These are phyloP conservation scores for Coniferiporia sulphurascens DNA, from an alignment of 1,284 basidiomycete species.

Conservation along the genomic window DNA sequence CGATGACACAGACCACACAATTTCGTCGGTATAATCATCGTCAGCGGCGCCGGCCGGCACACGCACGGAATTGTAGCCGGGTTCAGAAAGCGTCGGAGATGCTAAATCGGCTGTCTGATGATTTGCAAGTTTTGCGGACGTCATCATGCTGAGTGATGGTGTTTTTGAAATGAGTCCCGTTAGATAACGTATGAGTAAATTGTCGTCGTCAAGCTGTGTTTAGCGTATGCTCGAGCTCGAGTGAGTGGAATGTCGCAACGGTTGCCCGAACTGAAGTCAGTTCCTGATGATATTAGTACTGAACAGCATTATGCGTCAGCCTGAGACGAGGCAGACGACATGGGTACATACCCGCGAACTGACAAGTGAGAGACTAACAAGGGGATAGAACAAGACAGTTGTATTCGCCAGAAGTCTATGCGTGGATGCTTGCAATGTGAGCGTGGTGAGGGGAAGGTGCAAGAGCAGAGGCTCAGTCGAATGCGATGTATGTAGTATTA, in stretches of 20 bases:
- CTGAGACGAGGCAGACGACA: background rate
- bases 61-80: constrained; percentile 9
- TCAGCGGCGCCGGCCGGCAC: constrained; percentile 33
- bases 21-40: constrained; percentile 51
- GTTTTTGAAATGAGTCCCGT: background rate
- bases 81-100: constrained; percentile 24
- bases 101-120: constrained; percentile 17
- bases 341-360: background rate
- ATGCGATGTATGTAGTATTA: background rate
- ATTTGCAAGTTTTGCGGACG: background rate
- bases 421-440: too few species aligned
- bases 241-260: background rate
- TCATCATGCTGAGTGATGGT: constrained; percentile 2
- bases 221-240: background rate
- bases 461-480: background rate
- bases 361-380: background rate
- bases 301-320: background rate
- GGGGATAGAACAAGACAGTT: background rate
- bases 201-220: background rate
- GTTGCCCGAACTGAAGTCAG: background rate
- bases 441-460: background rate
- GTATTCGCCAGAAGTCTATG: too few species aligned
- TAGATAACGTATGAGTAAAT: background rate
- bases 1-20: constrained; percentile 45
- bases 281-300: too few species aligned